Evolutionary conservation across 1,139 yeast genomes (phyloP), one percentile per base, ranked within the genome.

Genomic region (Taphrina confusa): DNA sequence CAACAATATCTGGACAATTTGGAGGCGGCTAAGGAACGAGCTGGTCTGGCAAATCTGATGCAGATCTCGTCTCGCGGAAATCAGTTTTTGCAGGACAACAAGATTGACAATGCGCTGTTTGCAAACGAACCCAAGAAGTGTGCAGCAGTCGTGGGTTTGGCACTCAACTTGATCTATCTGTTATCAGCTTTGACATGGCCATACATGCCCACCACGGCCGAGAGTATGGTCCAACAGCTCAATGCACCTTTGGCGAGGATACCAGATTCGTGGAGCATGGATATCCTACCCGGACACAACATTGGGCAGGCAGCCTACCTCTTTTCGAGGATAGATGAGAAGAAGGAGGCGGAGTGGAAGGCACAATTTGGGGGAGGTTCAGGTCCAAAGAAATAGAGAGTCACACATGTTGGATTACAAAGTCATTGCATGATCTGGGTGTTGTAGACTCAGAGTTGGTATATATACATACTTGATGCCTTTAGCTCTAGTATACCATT

Each of bases 81-180:
- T 75, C 87, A 80, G 73, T 94, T 91, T 78, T 80, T 92, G 72
- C 99, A 92, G 76, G 97, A 91, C 60, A 90, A 91, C 78, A 91
- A 90, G 75, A 80, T 92, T 69, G 97, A 91, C 74, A 92, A 92
- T 78, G 79, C 87, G 27, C 79, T 91, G 67, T 88, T 84, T 73
- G 82, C 83, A 62, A 82, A 88, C 70, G 73, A 75, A 58, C 96
- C 97, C 36, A 87, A 80, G 40, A 84, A 82, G 71, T 82, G 96
- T 18, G 97, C 91, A 71, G 96, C 96, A 1, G 96, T 92, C 59
- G 87, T 92, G 59, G 96, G 87, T 64, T 87, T 89, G 61, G 97
- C 95, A 61, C 78, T 92, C 74, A 92, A 92, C 75, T 79, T 92
- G 71, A 83, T 91, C 58, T 91, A 90, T 75, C 76, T 90, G 67